Base-by-base conservation (phyloP, 805 yeast genomes). In the Starmerella bacillaris region DNA sequence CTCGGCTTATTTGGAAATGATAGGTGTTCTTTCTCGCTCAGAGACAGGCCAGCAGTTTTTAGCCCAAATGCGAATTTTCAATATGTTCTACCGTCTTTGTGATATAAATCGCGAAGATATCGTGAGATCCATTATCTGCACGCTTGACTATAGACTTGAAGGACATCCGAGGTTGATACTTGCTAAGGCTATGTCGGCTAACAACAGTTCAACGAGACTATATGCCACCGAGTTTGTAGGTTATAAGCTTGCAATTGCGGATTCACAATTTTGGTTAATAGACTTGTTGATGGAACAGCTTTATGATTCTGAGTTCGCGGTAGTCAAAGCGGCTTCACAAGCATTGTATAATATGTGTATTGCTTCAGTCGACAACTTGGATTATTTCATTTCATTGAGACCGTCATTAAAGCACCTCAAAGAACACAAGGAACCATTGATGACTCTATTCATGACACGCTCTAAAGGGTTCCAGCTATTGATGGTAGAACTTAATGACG, bases 21-120 rank as follows among this genome's bases (percentile, higher is more conserved):
- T 89, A 8, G 94, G 94, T 0, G 71, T 74, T 0, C 55, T 89
- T 14, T 69, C 83, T 3, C 56, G 64, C 2, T 63, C 68, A 26
- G 50, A 57, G 0, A 62, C 66, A 32, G 98, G 98, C 1, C 54
- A 78, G 18, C 62, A 62, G 30, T 61, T 86, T 45, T 51, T 89
- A 38, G 77, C 72, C 34, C 72, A 78, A 41, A 79, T 93, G 89
- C 77, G 83, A 46, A 65, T 86, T 39, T 79, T 80, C 55, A 83
- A 75, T 38, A 72, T 79, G 56, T 61, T 83, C 35, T 74, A 77
- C 46, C 79, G 79, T 46, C 37, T 37, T n/a, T 49, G 68, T 5
- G 48, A 47, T 8, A 44, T 44, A 28, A 42, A 41, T 21, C 38
- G 52, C 5, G 48, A 43, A 18, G 52, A 48, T 19, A 48, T 48